phyloP scores from a whole-genome alignment of 352 stramenopile species.

The Sclerospora graminicola region DNA sequence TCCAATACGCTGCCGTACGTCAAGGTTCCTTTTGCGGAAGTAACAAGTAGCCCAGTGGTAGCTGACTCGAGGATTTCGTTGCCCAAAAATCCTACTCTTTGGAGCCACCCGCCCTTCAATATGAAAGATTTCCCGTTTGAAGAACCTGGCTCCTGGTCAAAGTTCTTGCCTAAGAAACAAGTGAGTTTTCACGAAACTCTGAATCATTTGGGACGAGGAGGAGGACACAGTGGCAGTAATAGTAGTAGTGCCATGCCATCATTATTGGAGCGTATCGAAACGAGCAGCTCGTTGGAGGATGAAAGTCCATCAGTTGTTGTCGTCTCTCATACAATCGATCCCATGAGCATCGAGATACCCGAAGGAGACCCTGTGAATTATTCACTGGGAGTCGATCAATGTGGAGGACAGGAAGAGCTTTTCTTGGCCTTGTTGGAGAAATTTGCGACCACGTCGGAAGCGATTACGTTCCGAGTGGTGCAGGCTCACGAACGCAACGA shows the following conservation, averaged over 20 bases:
- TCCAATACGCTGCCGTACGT: slow-evolving; percentile 42
- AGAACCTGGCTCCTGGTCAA: slow-evolving; percentile 10
- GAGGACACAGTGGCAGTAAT: slow-evolving; percentile 6
- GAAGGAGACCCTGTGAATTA: slow-evolving; percentile 79
- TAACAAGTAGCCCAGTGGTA: slow-evolving; percentile 14
- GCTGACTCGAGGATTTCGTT: slow-evolving; percentile 28
- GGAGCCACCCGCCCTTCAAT: slow-evolving; percentile 56
- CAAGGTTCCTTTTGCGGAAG: slow-evolving; percentile 25
- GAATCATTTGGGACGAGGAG: slow-evolving; percentile 5
- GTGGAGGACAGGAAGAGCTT: slow-evolving; percentile 58
- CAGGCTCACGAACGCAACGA: slow-evolving; percentile 34
- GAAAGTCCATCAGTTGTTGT: slow-evolving; percentile 16
- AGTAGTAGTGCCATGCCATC: slow-evolving; percentile 13
- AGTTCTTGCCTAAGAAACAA: slow-evolving; percentile 15
- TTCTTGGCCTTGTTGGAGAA: slow-evolving; percentile 79
- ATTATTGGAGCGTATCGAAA: slow-evolving; percentile 19
- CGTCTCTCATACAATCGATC: slow-evolving; percentile 12
- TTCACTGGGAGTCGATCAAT: slow-evolving; percentile 70
- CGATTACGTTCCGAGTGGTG: slow-evolving; percentile 44
- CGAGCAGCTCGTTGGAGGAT: slow-evolving; percentile 8
- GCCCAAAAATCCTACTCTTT: slow-evolving; percentile 46
- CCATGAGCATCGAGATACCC: slow-evolving; percentile 44
- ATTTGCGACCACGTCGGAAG: slow-evolving; percentile 50
- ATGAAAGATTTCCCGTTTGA: slow-evolving; percentile 38
- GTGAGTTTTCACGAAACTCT: slow-evolving; percentile 22